Evolutionary conservation across 805 yeast species (phyloP).

Genomic region (Cyberlindnera sargentensis): DNA sequence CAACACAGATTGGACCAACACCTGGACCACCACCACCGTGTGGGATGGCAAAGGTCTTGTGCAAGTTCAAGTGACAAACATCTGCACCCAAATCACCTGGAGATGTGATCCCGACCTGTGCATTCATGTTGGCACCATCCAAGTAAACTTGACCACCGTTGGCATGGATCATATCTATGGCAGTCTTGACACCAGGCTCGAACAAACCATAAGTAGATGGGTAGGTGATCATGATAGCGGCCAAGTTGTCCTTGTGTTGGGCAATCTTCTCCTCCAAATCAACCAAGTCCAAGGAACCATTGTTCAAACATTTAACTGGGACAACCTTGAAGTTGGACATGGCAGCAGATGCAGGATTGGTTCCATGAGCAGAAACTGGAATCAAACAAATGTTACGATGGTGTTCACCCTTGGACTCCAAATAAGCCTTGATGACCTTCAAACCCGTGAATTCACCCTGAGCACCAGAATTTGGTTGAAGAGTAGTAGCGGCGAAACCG

Average conservation of each 20-base stretch:
- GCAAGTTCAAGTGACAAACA: constrained; percentile 94
- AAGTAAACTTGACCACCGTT: constrained; percentile 94
- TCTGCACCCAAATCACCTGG: constrained; percentile 98
- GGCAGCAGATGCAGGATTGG: constrained; percentile 97
- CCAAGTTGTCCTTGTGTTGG: constrained; percentile 61
- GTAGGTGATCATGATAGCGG: constrained; percentile 94
- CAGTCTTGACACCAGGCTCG: constrained; percentile 83
- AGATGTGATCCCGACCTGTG: constrained; percentile 94
- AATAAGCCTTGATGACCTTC: constrained; percentile 74
- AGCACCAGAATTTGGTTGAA: constrained; percentile 98
- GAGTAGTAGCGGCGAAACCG: constrained; percentile 83
- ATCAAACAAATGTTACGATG: constrained; percentile 83
- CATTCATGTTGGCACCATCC: constrained; percentile 99
- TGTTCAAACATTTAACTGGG: constrained; percentile 75
- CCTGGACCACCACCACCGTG: constrained; percentile 99
- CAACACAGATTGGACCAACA: constrained; percentile 96
- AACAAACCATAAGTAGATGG: constrained; percentile 97
- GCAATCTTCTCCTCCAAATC: constrained; percentile 72
- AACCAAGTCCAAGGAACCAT: constrained; percentile 79
- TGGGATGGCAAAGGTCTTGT: constrained; percentile 95
- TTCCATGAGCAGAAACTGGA: constrained; percentile 97
- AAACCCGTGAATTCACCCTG: constrained; percentile 97
- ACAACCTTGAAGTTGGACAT: constrained; percentile 95
- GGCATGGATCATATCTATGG: constrained; percentile 77
- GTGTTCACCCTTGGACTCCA: constrained; percentile 60